Evolutionary conservation across 2,329 filamentous ascomycete genomes (phyloP), one percentile per base, ranked within the genome.

Genomic region (Aspergillus quadrilineatus): DNA sequence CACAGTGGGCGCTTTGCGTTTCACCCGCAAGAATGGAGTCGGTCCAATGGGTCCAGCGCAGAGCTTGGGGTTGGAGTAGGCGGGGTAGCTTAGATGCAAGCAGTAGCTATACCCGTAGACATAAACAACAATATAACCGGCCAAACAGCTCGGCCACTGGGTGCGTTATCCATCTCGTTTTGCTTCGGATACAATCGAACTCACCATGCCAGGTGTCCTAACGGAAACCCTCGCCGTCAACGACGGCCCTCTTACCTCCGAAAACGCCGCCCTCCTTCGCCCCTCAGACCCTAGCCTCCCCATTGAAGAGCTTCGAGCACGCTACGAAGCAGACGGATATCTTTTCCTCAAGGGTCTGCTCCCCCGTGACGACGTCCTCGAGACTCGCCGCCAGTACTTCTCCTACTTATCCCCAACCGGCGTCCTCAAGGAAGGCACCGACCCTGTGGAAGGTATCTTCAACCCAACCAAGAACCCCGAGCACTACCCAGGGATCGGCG

Each of bases 281-380:
- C 69, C 73, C 14, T 82, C 80, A 0, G 69, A 73, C 6, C 75
- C 76, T 1, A 65, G 69, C 30, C 70, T 77, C 9, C 78, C 81
- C 0, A 56, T 83, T 7, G 73, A 79, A 37, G 78, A 81, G 42
- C 71, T 84, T 1, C 75, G 75, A n/a, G 63, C 66, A 4, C 76
- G 78, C 30, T 81, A 77, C 62, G 60, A 75, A 5, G 66, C 77
- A 57, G 77, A 85, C 45, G 82, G 82, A 22, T 85, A 85, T 60
- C 66, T 85, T 29, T 81, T 82, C 53, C 53, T 86, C 2, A 85
- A 85, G 60, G 76, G 77, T 0, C 66, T 85, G 0, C 68, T 85
- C 1, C 82, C 82, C 0, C 77, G 78, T 2, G 67, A 73, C 2
- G 80, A 85, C 52, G 81, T 85, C 1, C 73, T 84, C 7, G 71